A percentile compares a stretch with the other conserved stretches of the same genome.
Evolutionary conservation across 495 filamentous ascomycete genomes (phyloP).

Genomic region (Glarea lozoyensis): DNA sequence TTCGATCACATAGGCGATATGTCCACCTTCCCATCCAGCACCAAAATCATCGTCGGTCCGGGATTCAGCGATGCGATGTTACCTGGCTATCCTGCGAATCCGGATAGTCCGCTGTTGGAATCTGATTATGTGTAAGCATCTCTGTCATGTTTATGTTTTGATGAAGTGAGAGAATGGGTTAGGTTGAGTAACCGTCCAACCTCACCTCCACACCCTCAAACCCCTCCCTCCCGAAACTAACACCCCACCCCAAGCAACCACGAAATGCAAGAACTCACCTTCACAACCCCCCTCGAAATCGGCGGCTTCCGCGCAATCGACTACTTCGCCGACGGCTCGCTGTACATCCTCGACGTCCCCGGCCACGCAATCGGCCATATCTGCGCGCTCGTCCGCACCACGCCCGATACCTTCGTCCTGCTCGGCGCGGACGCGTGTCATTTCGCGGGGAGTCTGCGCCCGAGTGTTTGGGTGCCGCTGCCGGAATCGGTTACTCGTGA

Average conservation of each 20-base stretch:
- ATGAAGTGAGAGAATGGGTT: too few species aligned
- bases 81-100: conserved; percentile 44
- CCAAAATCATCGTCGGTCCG: conserved; percentile 46
- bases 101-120: conserved; percentile 31
- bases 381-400: conserved; percentile 44
- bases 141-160: too few species aligned
- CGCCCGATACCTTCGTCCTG: conserved; percentile 20
- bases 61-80: conserved; percentile 39
- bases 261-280: conserved; percentile 32
- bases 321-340: conserved; percentile 51
- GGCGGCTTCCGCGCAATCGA: conserved; percentile 45
- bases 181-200: too few species aligned
- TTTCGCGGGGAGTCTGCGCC: conserved; percentile 1
- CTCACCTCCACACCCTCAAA: too few species aligned
- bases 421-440: conserved; percentile 21
- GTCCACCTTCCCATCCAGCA: conserved; percentile 37
- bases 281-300: conserved; percentile 26
- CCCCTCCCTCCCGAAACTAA: too few species aligned
- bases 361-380: conserved; percentile 52
- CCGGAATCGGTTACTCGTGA: neutral
- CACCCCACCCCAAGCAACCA: too few species aligned
- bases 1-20: conserved; percentile 38
- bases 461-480: neutral
- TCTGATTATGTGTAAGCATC: conserved; percentile 30
- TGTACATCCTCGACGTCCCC: conserved; percentile 48